A percentile compares a stretch with the other conserved stretches of the same genome.
Conservation (phyloP, 257 asterid genomes). For the Leptodermis oblonga region DNA sequence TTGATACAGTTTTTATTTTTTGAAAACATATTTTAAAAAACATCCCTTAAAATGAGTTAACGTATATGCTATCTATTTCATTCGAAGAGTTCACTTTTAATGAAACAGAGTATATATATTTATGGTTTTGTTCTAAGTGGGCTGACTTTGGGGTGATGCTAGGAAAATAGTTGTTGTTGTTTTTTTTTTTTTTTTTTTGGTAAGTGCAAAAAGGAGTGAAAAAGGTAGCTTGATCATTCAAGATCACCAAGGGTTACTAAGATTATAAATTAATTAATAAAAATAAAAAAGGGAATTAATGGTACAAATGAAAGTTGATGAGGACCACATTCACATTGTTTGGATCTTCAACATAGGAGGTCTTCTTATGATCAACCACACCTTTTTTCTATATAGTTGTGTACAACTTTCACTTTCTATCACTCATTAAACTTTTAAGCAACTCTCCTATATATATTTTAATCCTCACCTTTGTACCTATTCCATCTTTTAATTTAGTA, state of each 20-base stretch:
- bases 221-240: constrained; percentile 31
- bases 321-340: constrained; percentile 39
- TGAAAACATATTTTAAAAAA: too few relatives aligned
- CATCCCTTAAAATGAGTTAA: too few relatives aligned
- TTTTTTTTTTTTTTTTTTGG: too few relatives aligned
- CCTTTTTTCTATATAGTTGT: neutral
- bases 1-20: too few relatives aligned
- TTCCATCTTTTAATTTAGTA: neutral
- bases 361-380: constrained; percentile 19
- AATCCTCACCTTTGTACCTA: neutral
- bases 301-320: neutral
- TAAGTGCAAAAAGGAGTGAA: constrained; percentile 21
- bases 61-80: too few relatives aligned
- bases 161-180: constrained; percentile 28
- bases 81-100: too few relatives aligned
- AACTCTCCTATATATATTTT: neutral
- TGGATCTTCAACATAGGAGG: constrained; percentile 20
- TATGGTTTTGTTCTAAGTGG: constrained; percentile 42
- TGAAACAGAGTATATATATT: too few relatives aligned
- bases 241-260: constrained; percentile 47
- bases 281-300: neutral
- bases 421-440: constrained; percentile 14
- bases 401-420: constrained; percentile 21
- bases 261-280: constrained; percentile 9
- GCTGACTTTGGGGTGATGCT: constrained; percentile 48